Conservation (phyloP, 495 filamentous ascomycete species). For the Trichoderma asperelloides region DNA sequence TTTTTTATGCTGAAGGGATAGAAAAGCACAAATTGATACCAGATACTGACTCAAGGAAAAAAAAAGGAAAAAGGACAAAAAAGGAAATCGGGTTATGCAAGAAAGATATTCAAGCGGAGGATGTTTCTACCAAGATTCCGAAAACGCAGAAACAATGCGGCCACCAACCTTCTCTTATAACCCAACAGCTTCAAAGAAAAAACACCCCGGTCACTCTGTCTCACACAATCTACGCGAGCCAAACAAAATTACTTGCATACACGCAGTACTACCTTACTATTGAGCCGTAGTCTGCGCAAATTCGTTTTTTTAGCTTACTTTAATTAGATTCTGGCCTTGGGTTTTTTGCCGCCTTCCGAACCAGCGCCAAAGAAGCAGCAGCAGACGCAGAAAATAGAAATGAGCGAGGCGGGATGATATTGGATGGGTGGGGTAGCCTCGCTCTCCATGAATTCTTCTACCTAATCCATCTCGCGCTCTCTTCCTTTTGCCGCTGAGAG, state of each 20-base stretch:
- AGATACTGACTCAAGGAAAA: conserved; percentile 25
- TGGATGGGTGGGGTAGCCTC: not conserved
- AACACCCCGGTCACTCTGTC: not conserved
- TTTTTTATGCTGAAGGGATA: not conserved
- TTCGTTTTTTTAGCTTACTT: no score
- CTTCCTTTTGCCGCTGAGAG: not conserved
- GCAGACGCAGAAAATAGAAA: not conserved
- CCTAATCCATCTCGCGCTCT: not conserved
- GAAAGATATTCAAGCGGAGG: conserved; percentile 16
- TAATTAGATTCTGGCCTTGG: no score
- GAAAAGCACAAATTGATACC: conserved; percentile 18
- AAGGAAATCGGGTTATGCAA: conserved; percentile 20
- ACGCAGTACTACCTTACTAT: not conserved
- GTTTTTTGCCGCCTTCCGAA: not conserved
- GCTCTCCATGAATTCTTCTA: not conserved
- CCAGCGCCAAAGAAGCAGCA: not conserved
- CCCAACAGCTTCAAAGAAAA: not conserved
- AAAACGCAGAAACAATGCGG: not conserved
- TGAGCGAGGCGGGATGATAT: not conserved
- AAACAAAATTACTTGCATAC: no score
- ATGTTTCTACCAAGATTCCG: conserved; percentile 11
- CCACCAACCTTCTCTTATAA: conserved; percentile 1
- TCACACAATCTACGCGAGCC: not conserved
- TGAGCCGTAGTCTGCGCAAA: no score
- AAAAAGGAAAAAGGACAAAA: conserved; percentile 16